phyloP scores from a whole-genome alignment of 164 flowering plant species.

The Sextonia rubra region DNA sequence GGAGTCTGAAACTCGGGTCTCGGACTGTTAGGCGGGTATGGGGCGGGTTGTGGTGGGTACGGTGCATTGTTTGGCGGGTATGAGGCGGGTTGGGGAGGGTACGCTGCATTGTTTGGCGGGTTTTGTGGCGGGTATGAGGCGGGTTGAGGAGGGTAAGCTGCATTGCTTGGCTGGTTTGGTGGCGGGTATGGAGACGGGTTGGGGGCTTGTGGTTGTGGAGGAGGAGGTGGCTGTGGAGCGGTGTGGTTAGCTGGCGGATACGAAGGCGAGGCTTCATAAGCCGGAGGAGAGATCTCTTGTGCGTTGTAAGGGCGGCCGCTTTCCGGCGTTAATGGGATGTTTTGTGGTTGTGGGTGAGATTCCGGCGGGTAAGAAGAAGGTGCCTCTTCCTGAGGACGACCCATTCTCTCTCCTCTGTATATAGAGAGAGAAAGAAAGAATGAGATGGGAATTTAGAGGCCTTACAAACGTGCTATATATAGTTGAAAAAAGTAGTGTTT shows the following conservation, averaged over 20 bases:
- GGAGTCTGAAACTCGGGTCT: not conserved
- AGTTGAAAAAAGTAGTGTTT: no score
- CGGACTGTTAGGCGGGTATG: conserved; percentile 9
- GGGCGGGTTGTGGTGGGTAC: conserved; percentile 9
- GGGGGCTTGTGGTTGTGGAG: not conserved
- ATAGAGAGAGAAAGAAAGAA: not conserved
- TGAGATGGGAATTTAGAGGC: not conserved
- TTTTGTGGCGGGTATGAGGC: not conserved
- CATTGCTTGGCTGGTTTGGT: not conserved
- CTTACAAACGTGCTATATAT: not conserved
- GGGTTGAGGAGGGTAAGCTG: conserved; percentile 6
- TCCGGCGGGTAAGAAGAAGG: not conserved
- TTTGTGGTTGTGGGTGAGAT: conserved; percentile 2
- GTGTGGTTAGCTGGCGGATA: not conserved
- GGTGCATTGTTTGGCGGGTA: not conserved
- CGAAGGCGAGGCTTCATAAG: no score
- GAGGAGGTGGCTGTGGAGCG: not conserved
- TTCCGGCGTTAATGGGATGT: not conserved
- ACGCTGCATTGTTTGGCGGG: not conserved
- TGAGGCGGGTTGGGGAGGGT: not conserved
- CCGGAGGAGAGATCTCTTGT: not conserved
- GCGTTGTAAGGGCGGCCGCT: not conserved
- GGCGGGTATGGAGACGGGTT: not conserved
- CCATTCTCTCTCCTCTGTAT: conserved; percentile 4
- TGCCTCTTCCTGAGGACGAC: not conserved